A percentile compares a stretch with the other conserved stretches of the same genome.
These are phyloP conservation scores for Sequoiadendron giganteum DNA, from an alignment of 75 land plant genomes.

Conservation along the genomic window DNA sequence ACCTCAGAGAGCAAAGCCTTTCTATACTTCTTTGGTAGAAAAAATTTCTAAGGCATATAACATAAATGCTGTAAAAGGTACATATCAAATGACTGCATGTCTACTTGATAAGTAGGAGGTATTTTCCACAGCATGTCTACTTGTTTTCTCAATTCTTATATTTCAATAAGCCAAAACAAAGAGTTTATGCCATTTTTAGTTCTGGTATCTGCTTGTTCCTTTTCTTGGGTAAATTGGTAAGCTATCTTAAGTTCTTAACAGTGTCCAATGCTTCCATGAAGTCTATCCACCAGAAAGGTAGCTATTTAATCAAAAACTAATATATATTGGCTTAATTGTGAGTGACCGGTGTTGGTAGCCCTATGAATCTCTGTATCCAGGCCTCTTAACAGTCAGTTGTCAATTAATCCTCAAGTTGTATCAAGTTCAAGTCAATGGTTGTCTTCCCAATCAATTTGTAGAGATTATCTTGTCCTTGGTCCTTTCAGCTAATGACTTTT, in stretches of 20 bases:
- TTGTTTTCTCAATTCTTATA: background rate
- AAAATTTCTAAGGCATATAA: slow-evolving; percentile 61
- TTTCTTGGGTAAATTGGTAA: background rate
- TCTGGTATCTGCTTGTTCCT: background rate
- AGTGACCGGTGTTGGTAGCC: too few relatives aligned
- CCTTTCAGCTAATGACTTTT: too few relatives aligned
- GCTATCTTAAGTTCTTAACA: background rate
- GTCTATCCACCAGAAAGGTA: background rate
- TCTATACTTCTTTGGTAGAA: slow-evolving; percentile 75
- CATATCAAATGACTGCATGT: background rate
- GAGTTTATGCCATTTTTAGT: background rate
- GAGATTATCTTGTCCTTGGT: too few relatives aligned
- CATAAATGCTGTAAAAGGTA: slow-evolving; percentile 74
- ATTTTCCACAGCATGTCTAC: background rate
- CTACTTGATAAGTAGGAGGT: too few relatives aligned
- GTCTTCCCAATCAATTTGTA: too few relatives aligned
- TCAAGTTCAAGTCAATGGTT: too few relatives aligned
- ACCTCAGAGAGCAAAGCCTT: slow-evolving; percentile 78
- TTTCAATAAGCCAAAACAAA: background rate
- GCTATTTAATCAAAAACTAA: background rate
- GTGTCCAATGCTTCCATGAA: background rate
- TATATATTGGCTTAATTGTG: background rate
- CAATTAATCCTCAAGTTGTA: too few relatives aligned
- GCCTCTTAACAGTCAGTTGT: too few relatives aligned
- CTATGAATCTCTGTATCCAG: too few relatives aligned